Evolutionary conservation across 176 grass and related monocot species (phyloP).

Genomic region (Ampelocalamus luodianensis): DNA sequence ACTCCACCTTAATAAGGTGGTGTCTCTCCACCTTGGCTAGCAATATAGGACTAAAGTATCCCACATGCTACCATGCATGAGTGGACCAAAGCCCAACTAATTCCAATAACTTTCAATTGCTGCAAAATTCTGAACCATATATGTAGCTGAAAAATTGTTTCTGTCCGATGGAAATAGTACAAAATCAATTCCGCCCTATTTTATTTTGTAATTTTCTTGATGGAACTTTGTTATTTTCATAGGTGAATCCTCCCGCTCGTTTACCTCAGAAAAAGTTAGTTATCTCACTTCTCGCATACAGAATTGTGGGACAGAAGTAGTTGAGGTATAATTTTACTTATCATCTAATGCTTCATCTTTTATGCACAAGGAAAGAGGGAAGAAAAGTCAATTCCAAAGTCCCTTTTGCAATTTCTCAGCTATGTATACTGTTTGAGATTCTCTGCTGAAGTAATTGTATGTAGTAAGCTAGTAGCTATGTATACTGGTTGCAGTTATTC

Average conservation of each 20-base stretch:
- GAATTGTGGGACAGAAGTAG: constrained; percentile 94
- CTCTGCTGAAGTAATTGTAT: background rate
- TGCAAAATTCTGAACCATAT: background rate
- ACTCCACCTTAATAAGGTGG: no score
- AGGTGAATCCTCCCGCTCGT: constrained; percentile 74
- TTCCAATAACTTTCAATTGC: background rate
- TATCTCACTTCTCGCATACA: constrained; percentile 87
- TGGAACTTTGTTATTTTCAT: constrained; percentile 19
- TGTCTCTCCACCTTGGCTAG: no score
- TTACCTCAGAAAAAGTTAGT: constrained; percentile 69
- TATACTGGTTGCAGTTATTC: constrained; percentile 13
- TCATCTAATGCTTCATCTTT: constrained; percentile 3
- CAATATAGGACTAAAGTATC: no score
- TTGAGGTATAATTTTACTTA: constrained; percentile 67
- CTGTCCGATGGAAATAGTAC: background rate
- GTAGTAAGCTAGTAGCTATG: background rate
- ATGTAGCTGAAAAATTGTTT: background rate
- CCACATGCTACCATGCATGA: no score
- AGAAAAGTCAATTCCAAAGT: background rate
- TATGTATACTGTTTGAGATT: background rate
- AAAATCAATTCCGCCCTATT: background rate
- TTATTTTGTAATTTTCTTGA: constrained; percentile 4
- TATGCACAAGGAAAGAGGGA: background rate
- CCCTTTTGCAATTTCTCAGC: background rate
- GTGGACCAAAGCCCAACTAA: no score